These are phyloP conservation scores for Xylaria sp. DNA, from an alignment of 2,329 filamentous ascomycete genomes.

Conservation along the genomic window DNA sequence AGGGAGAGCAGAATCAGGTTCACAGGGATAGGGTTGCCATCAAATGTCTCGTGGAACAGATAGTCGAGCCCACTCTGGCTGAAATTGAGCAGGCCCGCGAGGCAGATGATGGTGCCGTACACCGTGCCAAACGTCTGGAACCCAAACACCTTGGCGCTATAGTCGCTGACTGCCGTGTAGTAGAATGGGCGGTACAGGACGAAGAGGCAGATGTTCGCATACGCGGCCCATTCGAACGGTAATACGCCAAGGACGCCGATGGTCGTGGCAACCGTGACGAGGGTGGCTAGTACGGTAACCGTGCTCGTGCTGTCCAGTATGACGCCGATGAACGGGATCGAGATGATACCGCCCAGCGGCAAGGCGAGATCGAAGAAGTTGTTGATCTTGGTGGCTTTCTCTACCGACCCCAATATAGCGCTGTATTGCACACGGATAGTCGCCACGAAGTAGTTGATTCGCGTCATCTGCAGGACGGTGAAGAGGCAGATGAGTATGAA, in stretches of 20 bases:
- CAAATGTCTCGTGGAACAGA: constrained; percentile 74
- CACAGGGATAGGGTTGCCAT: constrained; percentile 75
- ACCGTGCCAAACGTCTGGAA: constrained; percentile 92
- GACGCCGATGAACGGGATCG: constrained; percentile 83
- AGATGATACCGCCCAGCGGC: constrained; percentile 81
- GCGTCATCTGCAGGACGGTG: constrained; percentile 76
- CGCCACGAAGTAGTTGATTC: constrained; percentile 93
- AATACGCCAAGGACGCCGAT: constrained; percentile 81
- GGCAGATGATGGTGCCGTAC: constrained; percentile 88
- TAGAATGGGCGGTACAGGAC: constrained; percentile 87
- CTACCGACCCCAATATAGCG: constrained; percentile 69
- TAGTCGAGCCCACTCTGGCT: constrained; percentile 80
- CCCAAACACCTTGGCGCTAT: constrained; percentile 88
- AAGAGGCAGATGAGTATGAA: constrained; percentile 84
- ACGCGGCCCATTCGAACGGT: constrained; percentile 71
- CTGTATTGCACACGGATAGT: constrained; percentile 84
- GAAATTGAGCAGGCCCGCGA: constrained; percentile 85
- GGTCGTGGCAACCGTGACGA: constrained; percentile 73
- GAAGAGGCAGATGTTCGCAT: constrained; percentile 78
- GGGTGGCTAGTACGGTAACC: constrained; percentile 68
- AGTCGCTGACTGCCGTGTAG: constrained; percentile 90
- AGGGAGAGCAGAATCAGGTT: constrained; percentile 70
- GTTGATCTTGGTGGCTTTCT: constrained; percentile 73
- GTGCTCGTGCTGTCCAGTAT: constrained; percentile 81
- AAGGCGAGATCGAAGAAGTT: constrained; percentile 86